These are phyloP conservation scores for Ehretia macrophylla DNA, from an alignment of 257 asterid species.

Conservation along the genomic window DNA sequence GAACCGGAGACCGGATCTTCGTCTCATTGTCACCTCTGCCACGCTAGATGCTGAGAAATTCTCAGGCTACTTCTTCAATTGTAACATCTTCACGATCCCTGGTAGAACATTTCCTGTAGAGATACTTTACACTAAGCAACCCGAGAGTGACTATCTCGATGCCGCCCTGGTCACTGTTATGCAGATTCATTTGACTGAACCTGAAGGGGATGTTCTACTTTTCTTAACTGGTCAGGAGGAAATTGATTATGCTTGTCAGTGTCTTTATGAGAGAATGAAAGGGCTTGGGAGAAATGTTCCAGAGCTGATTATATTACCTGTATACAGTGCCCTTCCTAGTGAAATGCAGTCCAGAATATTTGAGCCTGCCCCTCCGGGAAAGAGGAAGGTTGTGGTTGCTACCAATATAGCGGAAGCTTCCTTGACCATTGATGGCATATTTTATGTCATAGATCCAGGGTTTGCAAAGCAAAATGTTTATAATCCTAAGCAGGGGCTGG, in stretches of 20 bases:
- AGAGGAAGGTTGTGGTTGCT: constrained; percentile 92
- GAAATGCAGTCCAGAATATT: constrained; percentile 96
- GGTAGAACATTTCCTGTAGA: constrained; percentile 95
- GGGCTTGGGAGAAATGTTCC: constrained; percentile 84
- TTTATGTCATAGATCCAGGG: constrained; percentile 89
- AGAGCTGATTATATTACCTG: constrained; percentile 84
- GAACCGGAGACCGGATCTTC: constrained; percentile 81
- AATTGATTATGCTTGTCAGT: constrained; percentile 93
- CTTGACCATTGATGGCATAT: constrained; percentile 93
- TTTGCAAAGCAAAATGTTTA: constrained; percentile 95
- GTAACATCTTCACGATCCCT: constrained; percentile 93
- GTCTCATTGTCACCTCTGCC: constrained; percentile 88
- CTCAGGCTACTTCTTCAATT: constrained; percentile 84
- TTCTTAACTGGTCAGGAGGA: constrained; percentile 97
- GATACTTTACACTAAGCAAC: constrained; percentile 87
- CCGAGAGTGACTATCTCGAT: constrained; percentile 94
- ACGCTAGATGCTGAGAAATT: constrained; percentile 95
- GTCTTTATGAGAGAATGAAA: constrained; percentile 93
- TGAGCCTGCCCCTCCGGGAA: constrained; percentile 97
- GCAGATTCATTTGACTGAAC: constrained; percentile 94
- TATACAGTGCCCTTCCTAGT: constrained; percentile 89
- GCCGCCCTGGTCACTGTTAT: constrained; percentile 80
- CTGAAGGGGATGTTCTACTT: constrained; percentile 92
- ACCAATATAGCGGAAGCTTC: constrained; percentile 96
- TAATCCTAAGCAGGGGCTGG: constrained; percentile 93